Evolutionary conservation across 1,284 basidiomycete species (phyloP).

Genomic region (Cryptococcus wingfieldii): DNA sequence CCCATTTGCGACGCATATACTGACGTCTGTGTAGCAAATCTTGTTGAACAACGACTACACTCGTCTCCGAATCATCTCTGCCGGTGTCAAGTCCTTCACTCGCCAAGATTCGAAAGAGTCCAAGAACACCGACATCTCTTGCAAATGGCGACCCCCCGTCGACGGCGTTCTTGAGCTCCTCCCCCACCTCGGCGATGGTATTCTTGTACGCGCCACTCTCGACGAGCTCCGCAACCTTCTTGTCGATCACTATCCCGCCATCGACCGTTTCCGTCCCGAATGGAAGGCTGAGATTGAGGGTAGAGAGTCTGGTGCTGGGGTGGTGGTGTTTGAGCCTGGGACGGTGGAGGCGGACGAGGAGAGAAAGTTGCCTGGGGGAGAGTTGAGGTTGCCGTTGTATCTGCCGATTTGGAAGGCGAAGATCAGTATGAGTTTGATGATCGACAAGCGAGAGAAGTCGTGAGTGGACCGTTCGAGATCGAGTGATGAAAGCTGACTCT

Average conservation of each 20-base stretch:
- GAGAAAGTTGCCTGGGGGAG: slow-evolving; percentile 57
- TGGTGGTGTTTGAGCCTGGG: slow-evolving; percentile 63
- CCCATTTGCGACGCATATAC: neutral
- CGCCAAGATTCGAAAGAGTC: slow-evolving; percentile 54
- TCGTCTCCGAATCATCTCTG: slow-evolving; percentile 78
- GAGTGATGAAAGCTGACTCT: neutral
- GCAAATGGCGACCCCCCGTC: slow-evolving; percentile 65
- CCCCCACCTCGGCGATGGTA: slow-evolving; percentile 65
- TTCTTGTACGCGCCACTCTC: slow-evolving; percentile 62
- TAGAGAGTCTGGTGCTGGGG: slow-evolving; percentile 60
- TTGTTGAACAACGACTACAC: slow-evolving; percentile 79
- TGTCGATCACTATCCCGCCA: slow-evolving; percentile 71
- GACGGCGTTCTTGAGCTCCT: slow-evolving; percentile 81
- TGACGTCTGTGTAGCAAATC: slow-evolving; percentile 52
- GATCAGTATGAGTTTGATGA: slow-evolving; percentile 78
- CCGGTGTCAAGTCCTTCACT: slow-evolving; percentile 74
- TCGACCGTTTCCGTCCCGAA: slow-evolving; percentile 58
- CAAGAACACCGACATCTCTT: slow-evolving; percentile 49
- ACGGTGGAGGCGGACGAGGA: slow-evolving; percentile 57
- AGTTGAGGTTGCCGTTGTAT: slow-evolving; percentile 65
- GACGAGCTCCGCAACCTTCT: slow-evolving; percentile 64
- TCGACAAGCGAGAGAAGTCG: slow-evolving; percentile 93
- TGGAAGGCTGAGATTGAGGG: slow-evolving; percentile 21
- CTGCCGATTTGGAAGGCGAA: slow-evolving; percentile 90
- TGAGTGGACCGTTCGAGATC: slow-evolving; percentile 43